phyloP scores from a whole-genome alignment of 176 grass and related monocot genomes.

The Oryza glumipatula region DNA sequence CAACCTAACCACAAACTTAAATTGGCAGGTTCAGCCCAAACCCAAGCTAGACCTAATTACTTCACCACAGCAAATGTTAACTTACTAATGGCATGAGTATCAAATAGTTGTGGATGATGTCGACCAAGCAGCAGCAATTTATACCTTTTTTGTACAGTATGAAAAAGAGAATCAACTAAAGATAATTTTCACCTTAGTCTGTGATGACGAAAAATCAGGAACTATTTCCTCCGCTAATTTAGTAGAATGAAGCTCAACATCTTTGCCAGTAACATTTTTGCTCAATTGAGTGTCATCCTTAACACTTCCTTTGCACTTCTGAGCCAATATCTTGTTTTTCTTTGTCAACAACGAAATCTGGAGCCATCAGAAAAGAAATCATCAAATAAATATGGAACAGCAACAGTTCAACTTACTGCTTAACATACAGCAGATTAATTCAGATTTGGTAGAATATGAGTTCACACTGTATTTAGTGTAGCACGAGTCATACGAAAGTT shows the following conservation, averaged over 20 bases:
- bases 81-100: background rate
- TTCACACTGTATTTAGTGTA: background rate
- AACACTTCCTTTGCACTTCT: constrained; percentile 56
- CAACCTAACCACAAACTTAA: background rate
- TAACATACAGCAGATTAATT: background rate
- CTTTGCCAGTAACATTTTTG: constrained; percentile 46
- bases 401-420: background rate
- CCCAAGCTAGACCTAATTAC: background rate
- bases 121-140: background rate
- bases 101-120: background rate
- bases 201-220: constrained; percentile 40
- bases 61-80: background rate
- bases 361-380: constrained; percentile 31
- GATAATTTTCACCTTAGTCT: constrained; percentile 41
- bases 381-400: constrained; percentile 12
- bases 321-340: constrained; percentile 79
- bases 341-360: constrained; percentile 72
- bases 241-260: constrained; percentile 38
- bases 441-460: background rate
- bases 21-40: background rate
- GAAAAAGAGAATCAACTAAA: constrained; percentile 29
- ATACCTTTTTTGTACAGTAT: background rate
- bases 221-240: constrained; percentile 40
- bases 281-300: constrained; percentile 30
- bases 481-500: constrained; percentile 11